Conservation (phyloP, 495 filamentous ascomycete genomes). For the Cladorrhinum samala region DNA sequence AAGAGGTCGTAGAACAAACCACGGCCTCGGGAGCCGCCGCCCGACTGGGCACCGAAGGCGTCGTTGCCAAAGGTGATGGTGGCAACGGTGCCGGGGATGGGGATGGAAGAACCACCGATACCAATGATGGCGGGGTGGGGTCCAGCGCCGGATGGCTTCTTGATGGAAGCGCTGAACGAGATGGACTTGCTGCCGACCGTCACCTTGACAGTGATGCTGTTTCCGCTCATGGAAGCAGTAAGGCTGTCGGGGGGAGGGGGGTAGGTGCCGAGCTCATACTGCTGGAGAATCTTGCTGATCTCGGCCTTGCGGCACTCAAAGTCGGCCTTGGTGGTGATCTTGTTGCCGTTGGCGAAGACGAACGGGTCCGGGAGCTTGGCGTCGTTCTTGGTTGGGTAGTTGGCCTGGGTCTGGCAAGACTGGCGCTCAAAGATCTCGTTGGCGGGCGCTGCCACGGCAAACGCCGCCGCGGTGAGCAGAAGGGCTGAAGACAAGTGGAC, state of each 20-base stretch:
- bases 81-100: conserved; percentile 40
- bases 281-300: conserved; percentile 45
- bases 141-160: conserved; percentile 33
- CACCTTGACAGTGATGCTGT: conserved; percentile 37
- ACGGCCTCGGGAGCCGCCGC: conserved; percentile 33
- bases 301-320: conserved; percentile 47
- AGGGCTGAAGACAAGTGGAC: conserved; percentile 39
- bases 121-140: conserved; percentile 47
- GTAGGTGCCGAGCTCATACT: conserved; percentile 47
- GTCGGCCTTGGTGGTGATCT: conserved; percentile 41
- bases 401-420: conserved; percentile 24
- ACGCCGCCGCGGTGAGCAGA: conserved; percentile 34
- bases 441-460: conserved; percentile 36
- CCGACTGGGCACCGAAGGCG: conserved; percentile 38
- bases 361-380: conserved; percentile 50
- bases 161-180: conserved; percentile 42
- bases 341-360: conserved; percentile 36
- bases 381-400: conserved; percentile 24
- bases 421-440: conserved; percentile 41
- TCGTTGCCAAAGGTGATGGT: conserved; percentile 48
- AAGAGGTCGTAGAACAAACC: conserved; percentile 50
- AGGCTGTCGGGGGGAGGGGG: conserved; percentile 41
- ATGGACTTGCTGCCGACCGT: conserved; percentile 41
- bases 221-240: conserved; percentile 36
- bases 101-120: conserved; percentile 43